Conservation (phyloP, 176 grass and related monocot genomes). For the Neostapfia colusana region DNA sequence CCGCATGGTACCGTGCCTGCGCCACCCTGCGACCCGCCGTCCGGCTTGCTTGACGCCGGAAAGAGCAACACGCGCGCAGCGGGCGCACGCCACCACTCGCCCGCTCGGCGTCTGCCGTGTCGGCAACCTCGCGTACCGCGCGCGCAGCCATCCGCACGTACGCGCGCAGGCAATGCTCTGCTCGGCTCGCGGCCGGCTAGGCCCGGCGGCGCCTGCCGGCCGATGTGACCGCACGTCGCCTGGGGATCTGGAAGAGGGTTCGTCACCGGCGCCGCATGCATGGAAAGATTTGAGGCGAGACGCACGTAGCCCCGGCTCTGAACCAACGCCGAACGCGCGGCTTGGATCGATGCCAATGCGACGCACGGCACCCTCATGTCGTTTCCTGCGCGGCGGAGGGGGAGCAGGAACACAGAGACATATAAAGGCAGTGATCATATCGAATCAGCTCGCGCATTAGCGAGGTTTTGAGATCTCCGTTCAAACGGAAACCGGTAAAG, state of each 20-base stretch:
- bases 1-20: slow-evolving; percentile 14
- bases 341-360: neutral
- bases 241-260: slow-evolving; percentile 9
- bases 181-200: neutral
- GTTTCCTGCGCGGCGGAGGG: neutral
- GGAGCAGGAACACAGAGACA: neutral
- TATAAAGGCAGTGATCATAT: too few relatives aligned
- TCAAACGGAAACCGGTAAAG: neutral
- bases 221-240: slow-evolving; percentile 30
- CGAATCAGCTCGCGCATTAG: too few relatives aligned
- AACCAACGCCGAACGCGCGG: neutral
- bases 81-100: neutral
- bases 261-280: neutral
- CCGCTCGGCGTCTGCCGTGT: slow-evolving; percentile 1
- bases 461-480: neutral
- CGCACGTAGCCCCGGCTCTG: slow-evolving; percentile 27
- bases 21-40: neutral
- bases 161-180: neutral
- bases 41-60: slow-evolving; percentile 6
- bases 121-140: neutral
- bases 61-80: neutral
- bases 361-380: neutral
- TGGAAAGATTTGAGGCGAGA: slow-evolving; percentile 19
- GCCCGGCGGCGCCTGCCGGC: neutral
- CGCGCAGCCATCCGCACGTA: too few relatives aligned